A percentile compares a stretch with the other conserved stretches of the same genome.
phyloP scores from a whole-genome alignment of 257 asterid genomes.

The Ilex asprella region DNA sequence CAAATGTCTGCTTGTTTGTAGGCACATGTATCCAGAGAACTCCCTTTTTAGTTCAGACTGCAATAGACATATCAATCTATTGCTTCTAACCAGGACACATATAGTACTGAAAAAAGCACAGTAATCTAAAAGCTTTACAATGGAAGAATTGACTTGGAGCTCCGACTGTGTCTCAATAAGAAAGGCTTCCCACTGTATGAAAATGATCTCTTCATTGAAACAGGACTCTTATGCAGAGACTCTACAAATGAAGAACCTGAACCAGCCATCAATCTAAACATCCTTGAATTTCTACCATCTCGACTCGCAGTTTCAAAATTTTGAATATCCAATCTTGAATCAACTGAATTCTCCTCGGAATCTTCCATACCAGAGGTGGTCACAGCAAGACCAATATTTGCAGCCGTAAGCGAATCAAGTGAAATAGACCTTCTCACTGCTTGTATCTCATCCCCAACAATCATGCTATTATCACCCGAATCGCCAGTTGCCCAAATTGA shows the following conservation, averaged over 20 bases:
- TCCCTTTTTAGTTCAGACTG: no score
- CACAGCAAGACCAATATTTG: slow-evolving; percentile 1
- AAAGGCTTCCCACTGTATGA: slow-evolving; percentile 22
- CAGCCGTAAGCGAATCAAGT: slow-evolving; percentile 13
- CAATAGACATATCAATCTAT: no score
- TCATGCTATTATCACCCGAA: background rate
- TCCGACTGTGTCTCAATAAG: slow-evolving; percentile 17
- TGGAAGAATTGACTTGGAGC: slow-evolving; percentile 12
- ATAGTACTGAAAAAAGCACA: no score
- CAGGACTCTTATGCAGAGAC: slow-evolving; percentile 10
- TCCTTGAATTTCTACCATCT: slow-evolving; percentile 5
- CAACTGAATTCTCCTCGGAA: background rate
- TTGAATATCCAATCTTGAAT: background rate
- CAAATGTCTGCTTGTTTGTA: no score
- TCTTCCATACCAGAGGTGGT: background rate
- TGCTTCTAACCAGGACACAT: no score
- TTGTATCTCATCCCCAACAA: background rate
- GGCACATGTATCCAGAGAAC: no score
- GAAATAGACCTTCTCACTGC: slow-evolving; percentile 24
- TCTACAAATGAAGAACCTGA: slow-evolving; percentile 8
- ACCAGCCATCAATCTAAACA: background rate
- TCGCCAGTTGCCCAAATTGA: background rate
- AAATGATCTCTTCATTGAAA: slow-evolving; percentile 25
- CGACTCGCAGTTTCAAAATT: background rate
- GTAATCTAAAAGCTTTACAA: background rate